phyloP scores from a whole-genome alignment of 768 basidiomycete species.

The Dioszegia hungarica region DNA sequence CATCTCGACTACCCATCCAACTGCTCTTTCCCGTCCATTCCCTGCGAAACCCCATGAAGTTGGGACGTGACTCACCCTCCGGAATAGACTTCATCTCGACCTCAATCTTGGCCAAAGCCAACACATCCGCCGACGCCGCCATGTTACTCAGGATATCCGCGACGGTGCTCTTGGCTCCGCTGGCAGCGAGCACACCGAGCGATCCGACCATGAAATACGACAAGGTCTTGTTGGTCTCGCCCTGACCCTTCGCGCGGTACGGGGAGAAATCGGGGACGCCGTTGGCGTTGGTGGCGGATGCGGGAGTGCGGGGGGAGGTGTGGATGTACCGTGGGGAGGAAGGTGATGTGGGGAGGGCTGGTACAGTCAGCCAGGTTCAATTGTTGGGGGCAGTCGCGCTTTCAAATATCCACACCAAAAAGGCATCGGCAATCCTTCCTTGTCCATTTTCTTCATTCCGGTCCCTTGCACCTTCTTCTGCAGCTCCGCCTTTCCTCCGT shows the following conservation, averaged over 20 bases:
- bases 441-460: neutral
- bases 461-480: too few relatives aligned
- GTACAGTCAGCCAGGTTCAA: slow-evolving; percentile 2
- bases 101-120: slow-evolving; percentile 96
- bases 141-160: slow-evolving; percentile 92
- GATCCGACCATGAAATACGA: slow-evolving; percentile 56
- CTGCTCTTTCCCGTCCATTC: too few relatives aligned
- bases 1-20: too few relatives aligned
- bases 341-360: slow-evolving; percentile 57
- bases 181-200: slow-evolving; percentile 87
- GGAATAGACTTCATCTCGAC: slow-evolving; percentile 84
- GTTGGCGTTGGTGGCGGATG: slow-evolving; percentile 46
- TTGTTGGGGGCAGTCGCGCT: too few relatives aligned
- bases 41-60: neutral
- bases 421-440: neutral
- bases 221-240: slow-evolving; percentile 49
- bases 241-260: slow-evolving; percentile 64
- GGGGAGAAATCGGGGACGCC: slow-evolving; percentile 82
- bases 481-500: neutral
- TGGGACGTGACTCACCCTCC: slow-evolving; percentile 61
- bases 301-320: slow-evolving; percentile 59
- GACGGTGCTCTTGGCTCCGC: slow-evolving; percentile 87
- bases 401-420: too few relatives aligned
- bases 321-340: slow-evolving; percentile 66
- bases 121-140: slow-evolving; percentile 94